These are phyloP conservation scores for Pseudogymnoascus destructans DNA, from an alignment of 2,329 filamentous ascomycete genomes.

Conservation along the genomic window DNA sequence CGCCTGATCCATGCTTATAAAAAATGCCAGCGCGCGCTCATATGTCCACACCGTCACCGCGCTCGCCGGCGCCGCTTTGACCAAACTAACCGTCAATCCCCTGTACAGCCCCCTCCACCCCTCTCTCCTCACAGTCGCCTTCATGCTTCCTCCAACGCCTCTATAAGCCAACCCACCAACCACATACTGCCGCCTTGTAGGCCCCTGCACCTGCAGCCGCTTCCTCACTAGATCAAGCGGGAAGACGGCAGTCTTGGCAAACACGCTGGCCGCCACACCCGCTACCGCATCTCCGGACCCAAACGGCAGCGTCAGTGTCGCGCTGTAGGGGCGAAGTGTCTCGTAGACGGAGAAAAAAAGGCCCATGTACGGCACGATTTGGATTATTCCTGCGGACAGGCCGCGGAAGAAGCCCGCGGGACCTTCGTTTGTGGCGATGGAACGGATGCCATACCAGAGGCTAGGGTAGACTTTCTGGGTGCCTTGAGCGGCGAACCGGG, in stretches of 20 bases:
- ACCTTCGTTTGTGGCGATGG: slow-evolving; percentile 68
- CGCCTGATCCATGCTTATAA: not conserved
- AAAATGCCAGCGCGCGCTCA: slow-evolving; percentile 40
- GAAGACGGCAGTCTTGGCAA: slow-evolving; percentile 83
- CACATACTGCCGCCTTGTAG: slow-evolving; percentile 64
- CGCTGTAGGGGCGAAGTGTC: slow-evolving; percentile 48
- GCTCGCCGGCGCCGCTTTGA: slow-evolving; percentile 81
- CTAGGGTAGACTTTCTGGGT: slow-evolving; percentile 64
- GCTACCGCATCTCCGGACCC: slow-evolving; percentile 74
- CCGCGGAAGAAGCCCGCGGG: slow-evolving; percentile 75
- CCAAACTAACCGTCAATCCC: slow-evolving; percentile 67
- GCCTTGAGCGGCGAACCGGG: slow-evolving; percentile 92
- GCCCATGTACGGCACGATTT: slow-evolving; percentile 95
- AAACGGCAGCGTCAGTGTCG: slow-evolving; percentile 44
- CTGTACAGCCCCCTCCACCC: slow-evolving; percentile 73
- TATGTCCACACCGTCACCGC: slow-evolving; percentile 70
- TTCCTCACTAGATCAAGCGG: slow-evolving; percentile 88
- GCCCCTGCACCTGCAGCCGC: slow-evolving; percentile 87
- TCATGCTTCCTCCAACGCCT: slow-evolving; percentile 51
- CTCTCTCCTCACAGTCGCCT: slow-evolving; percentile 55
- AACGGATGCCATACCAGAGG: slow-evolving; percentile 51
- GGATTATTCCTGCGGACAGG: slow-evolving; percentile 63
- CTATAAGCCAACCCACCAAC: slow-evolving; percentile 42
- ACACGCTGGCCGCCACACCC: slow-evolving; percentile 63
- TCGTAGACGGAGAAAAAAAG: slow-evolving; percentile 91